Base-by-base conservation (phyloP, 805 yeast species). In the Yarrowia divulgata region DNA sequence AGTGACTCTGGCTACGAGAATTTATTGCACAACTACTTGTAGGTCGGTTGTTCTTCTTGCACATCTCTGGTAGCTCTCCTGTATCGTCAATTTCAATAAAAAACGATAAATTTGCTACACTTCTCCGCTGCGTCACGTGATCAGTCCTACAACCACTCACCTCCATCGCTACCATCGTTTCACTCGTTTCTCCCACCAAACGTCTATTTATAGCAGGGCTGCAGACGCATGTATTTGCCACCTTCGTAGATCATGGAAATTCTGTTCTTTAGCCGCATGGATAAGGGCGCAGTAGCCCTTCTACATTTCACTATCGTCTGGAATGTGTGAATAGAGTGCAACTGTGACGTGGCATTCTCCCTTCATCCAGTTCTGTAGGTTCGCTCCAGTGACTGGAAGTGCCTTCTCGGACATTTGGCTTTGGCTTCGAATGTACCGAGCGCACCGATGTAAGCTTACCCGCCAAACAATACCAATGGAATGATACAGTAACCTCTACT, bases 211-310 rank as follows among this genome's bases (percentile, higher is more conserved):
- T 52, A 52, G 58, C 19, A 8, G 10, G 29, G 9, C 58, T 52
- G 43, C 58, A 35, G 18, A 54, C 34, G 60, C 60, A 54, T 37
- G 45, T 39, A 54, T 54, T 54, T 54, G 60, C 60, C 60, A 54
- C 60, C 60, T 54, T 54, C 60, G 60, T 19, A 35, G 45, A 39
- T 37, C 34, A 8, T 39, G 60, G 42, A 19, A 54, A 54, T 19
- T 19, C 9, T 23, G 29, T 54, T 32, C 19, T 14, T 35, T 54
- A 54, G 60, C 45, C 60, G 60, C 60, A 54, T 54, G 45, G 10
- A 54, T 19, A 39, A 54, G 13, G 60, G 60, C 60, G 60, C 60
- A 54, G 35, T 23, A 14, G 45, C n/a, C 10, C 1, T 14, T 54
- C 10, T 54, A 32, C 35, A 32, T 14, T 19, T 49, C 8, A 8